A percentile compares a stretch with the other conserved stretches of the same genome.
These are phyloP conservation scores for Nemania sp. DNA, from an alignment of 2,329 filamentous ascomycete genomes.

Conservation along the genomic window DNA sequence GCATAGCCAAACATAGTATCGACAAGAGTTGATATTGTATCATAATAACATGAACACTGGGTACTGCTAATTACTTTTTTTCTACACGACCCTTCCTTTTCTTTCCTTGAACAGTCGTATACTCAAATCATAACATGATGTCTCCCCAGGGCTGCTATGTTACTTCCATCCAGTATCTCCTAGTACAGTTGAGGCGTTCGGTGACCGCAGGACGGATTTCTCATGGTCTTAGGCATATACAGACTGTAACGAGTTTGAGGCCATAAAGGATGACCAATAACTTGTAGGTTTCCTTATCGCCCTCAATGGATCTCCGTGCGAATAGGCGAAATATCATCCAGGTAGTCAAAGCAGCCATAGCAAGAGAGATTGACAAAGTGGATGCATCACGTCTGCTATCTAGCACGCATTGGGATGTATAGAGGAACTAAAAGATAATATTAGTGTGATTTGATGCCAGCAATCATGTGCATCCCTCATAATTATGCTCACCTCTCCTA, in stretches of 20 bases:
- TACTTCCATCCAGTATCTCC: too few species aligned
- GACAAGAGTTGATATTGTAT: too few species aligned
- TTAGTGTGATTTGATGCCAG: neutral
- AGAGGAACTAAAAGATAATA: neutral
- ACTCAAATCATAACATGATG: too few species aligned
- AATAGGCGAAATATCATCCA: slow-evolving; percentile 6
- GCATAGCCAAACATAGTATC: too few species aligned
- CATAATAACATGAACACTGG: too few species aligned
- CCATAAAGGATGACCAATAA: slow-evolving; percentile 3
- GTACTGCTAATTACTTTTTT: too few species aligned
- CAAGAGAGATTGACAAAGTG: neutral
- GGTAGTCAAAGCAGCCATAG: neutral
- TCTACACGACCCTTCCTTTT: too few species aligned
- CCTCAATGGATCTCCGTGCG: slow-evolving; percentile 4
- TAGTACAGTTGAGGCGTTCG: neutral
- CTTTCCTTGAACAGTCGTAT: too few species aligned
- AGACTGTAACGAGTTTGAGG: neutral
- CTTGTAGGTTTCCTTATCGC: slow-evolving; percentile 6
- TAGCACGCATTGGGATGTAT: slow-evolving; percentile 2
- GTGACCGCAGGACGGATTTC: neutral
- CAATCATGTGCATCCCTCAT: neutral
- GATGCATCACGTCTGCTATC: neutral
- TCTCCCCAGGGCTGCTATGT: too few species aligned
- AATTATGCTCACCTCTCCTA: slow-evolving; percentile 3
- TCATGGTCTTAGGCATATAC: slow-evolving; percentile 1